Conservation (phyloP, 176 grass and related monocot species). For the Lolium perenne region DNA sequence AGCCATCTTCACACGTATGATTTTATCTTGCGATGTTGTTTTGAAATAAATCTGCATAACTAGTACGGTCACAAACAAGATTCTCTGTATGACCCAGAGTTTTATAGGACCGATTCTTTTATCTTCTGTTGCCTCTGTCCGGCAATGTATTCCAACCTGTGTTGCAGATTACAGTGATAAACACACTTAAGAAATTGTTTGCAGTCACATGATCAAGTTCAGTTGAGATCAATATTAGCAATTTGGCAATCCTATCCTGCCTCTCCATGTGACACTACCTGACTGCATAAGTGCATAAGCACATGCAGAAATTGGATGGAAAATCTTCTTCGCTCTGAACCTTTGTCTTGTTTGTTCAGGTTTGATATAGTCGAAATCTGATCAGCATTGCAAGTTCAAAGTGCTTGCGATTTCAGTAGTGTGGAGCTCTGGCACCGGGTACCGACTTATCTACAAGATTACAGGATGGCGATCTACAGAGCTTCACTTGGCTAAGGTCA, state of each 20-base stretch:
- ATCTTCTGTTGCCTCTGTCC: neutral
- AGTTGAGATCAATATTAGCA: constrained; percentile 4
- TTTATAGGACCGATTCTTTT: constrained; percentile 6
- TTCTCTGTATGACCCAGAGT: neutral
- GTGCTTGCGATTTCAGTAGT: no score
- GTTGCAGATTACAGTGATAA: neutral
- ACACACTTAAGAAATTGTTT: neutral
- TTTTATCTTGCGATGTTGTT: neutral
- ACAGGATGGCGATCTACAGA: no score
- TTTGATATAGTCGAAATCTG: neutral
- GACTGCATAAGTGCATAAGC: neutral
- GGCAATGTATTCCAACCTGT: neutral
- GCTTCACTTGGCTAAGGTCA: no score
- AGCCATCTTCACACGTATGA: neutral
- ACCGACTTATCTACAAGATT: no score
- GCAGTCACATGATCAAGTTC: constrained; percentile 1
- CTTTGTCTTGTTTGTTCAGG: neutral
- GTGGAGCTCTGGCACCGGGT: no score
- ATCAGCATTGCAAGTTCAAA: no score
- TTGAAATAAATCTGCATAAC: neutral
- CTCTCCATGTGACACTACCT: neutral
- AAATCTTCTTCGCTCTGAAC: neutral
- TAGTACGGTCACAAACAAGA: neutral
- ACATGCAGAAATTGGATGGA: neutral
- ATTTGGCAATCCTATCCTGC: neutral